Percentiles rank a stretch among this genome's conserved stretches.
Evolutionary conservation across 768 basidiomycete species (phyloP).

Genomic region (Boletus reticulatus): DNA sequence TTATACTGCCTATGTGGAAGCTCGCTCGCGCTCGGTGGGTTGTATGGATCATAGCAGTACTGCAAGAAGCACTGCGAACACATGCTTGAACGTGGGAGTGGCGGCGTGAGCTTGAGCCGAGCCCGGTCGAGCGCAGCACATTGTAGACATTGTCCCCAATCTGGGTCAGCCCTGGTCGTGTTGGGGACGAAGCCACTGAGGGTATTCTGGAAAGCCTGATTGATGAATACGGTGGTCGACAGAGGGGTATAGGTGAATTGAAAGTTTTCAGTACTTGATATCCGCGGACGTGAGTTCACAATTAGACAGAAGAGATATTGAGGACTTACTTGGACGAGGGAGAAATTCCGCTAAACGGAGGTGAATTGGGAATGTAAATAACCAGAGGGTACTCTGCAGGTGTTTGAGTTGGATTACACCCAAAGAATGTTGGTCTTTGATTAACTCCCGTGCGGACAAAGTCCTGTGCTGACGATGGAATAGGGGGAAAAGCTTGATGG

Average conservation of each 20-base stretch:
- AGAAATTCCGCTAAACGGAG: constrained; percentile 58
- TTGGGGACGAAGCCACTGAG: constrained; percentile 62
- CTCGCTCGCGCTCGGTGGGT: constrained; percentile 53
- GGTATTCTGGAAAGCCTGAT: constrained; percentile 56
- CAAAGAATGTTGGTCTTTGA: constrained; percentile 74
- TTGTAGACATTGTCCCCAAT: constrained; percentile 56
- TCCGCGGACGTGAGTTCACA: constrained; percentile 1
- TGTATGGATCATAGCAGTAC: constrained; percentile 56
- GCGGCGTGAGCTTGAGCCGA: constrained; percentile 38
- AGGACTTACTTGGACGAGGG: constrained; percentile 62
- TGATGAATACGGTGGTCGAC: constrained; percentile 55
- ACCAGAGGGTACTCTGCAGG: constrained; percentile 64
- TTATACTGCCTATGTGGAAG: constrained; percentile 38
- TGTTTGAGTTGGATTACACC: constrained; percentile 54
- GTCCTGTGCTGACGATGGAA: constrained; percentile 48
- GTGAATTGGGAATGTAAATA: constrained; percentile 75
- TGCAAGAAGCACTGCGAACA: constrained; percentile 61
- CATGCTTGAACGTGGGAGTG: constrained; percentile 39
- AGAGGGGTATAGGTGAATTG: constrained; percentile 56
- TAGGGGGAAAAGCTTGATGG: constrained; percentile 63
- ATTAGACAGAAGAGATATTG: background rate
- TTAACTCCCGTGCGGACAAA: constrained; percentile 65
- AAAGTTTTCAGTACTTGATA: constrained; percentile 52
- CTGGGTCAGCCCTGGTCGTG: constrained; percentile 50
- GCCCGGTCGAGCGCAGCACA: constrained; percentile 63